Evolutionary conservation across 2,329 filamentous ascomycete genomes (phyloP), one percentile per base, ranked within the genome.

Genomic region (Colletotrichum horii): DNA sequence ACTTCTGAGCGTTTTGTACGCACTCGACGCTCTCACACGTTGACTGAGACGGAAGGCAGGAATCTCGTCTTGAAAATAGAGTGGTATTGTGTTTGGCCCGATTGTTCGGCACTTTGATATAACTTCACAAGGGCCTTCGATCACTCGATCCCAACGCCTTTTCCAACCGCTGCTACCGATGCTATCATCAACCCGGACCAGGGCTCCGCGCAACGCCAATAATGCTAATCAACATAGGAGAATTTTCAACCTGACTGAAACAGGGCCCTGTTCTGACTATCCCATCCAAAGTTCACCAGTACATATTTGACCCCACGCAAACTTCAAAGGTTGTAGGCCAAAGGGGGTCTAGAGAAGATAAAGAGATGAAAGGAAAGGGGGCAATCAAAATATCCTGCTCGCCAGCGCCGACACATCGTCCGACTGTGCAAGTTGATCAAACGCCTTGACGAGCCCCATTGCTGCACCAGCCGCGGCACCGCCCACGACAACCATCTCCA

Each of bases 401-500:
- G 48, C 58, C 70, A 76, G 55, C 32, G 70, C 64, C 28, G 74
- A 68, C 65, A 74, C 30, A 52, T 69, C 70, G 28, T 76, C 70
- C 22, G 64, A 58, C 26, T 65, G 55, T 15, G 77, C 77, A 32
- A 79, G 56, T 24, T 70, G 64, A 28, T 78, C 76, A 62, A 79
- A 79, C 4, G 76, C 70, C 73, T 78, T 78, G 11, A 86, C 83
- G 28, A 86, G 77, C 8, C 83, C 85, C 84, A 86, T 85, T 1
- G 84, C 84, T 22, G 82, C 81, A 4, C 78, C 84, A 0, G 85
- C 85, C 5, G 85, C 85, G 6, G 81, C 79, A 60, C 81, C 80
- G 2, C 85, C 85, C 3, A 86, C 83, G n/a, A 84, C 67, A 8
- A 86, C 82, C 85, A 86, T 86, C 76, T 86, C 83, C 5, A 84